Percentiles rank a stretch among this genome's conserved stretches.
phyloP scores from a whole-genome alignment of 1,284 basidiomycete species.

The Cutaneotrichosporon sp. region DNA sequence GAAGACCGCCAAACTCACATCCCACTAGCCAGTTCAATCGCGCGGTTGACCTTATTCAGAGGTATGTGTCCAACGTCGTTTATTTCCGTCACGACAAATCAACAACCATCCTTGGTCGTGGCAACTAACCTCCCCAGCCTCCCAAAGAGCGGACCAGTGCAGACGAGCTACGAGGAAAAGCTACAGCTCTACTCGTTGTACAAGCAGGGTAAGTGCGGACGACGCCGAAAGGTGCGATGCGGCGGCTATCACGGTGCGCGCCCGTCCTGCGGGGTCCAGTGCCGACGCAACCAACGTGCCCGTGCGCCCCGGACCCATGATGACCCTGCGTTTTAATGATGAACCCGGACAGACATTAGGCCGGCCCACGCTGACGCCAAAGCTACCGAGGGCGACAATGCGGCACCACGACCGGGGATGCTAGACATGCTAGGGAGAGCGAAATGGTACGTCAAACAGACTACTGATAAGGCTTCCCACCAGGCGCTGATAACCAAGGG shows the following conservation, averaged over 20 bases:
- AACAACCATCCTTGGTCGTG: no score
- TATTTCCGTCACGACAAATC: background rate
- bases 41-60: conserved; percentile 88
- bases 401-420: conserved; percentile 36
- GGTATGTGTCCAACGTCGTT: conserved; percentile 30
- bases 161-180: conserved; percentile 96
- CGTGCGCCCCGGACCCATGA: background rate
- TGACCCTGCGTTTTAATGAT: no score
- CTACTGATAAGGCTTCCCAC: background rate
- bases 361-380: conserved; percentile 9
- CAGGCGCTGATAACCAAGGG: conserved; percentile 56
- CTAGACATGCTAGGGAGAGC: conserved; percentile 80
- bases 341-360: no score
- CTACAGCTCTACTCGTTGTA: conserved; percentile 91
- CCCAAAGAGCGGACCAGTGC: conserved; percentile 90
- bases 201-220: conserved; percentile 75
- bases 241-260: no score
- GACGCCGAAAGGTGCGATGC: no score
- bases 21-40: conserved; percentile 76
- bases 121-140: no score
- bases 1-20: no score
- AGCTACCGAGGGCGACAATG: conserved; percentile 45
- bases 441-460: conserved; percentile 65
- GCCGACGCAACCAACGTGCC: background rate
- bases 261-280: no score